Evolutionary conservation across 495 filamentous ascomycete species (phyloP), one percentile per base, ranked within the genome.

Genomic region (Parathielavia hyrcaniae): DNA sequence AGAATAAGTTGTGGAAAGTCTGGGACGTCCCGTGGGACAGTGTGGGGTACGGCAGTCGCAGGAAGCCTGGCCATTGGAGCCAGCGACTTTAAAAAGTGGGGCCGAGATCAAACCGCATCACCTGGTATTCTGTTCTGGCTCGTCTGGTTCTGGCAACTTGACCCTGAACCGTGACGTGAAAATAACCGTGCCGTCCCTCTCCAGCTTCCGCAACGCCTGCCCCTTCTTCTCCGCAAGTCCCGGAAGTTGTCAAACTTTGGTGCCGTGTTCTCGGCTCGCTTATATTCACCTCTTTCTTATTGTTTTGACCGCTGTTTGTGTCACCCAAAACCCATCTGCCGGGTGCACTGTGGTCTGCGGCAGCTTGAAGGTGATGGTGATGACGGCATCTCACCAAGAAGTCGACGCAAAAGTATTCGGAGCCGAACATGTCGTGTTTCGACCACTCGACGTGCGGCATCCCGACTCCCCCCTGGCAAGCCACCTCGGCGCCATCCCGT

Each of bases 271-370:
- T 65, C 63, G 65, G 63, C 64, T 64, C 61, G 62, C 57, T 49
- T 55, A 60, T 60, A 59, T 58, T 46, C 60, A 44, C 53, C 60
- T 38, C 57, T 45, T 48, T 17, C 19, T 47, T 50, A 51, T 47
- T 34, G 39, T 48, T 53, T 64, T 63, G 59, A 16, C 58, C 48
- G 44, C 59, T 61, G 64, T 60, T 57, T 50, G 55, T 62, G 60
- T 64, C 61, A 65, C 61, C 46, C 64, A 2, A 58, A 55, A 58
- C 50, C n/a, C 61, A 67, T 68, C 64, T 68, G 65, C 69, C 65
- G 65, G 67, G 64, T 71, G 68, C 62, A 68, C n/a, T n/a, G n/a
- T n/a, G n/a, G n/a, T n/a, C n/a, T 57, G 65, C 35, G 66, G 57
- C 57, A 68, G 67, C 68, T 69, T 61, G 64, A 56, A 17, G 32